Evolutionary conservation across 768 basidiomycete genomes (phyloP).

Genomic region (Kwoniella europaea): DNA sequence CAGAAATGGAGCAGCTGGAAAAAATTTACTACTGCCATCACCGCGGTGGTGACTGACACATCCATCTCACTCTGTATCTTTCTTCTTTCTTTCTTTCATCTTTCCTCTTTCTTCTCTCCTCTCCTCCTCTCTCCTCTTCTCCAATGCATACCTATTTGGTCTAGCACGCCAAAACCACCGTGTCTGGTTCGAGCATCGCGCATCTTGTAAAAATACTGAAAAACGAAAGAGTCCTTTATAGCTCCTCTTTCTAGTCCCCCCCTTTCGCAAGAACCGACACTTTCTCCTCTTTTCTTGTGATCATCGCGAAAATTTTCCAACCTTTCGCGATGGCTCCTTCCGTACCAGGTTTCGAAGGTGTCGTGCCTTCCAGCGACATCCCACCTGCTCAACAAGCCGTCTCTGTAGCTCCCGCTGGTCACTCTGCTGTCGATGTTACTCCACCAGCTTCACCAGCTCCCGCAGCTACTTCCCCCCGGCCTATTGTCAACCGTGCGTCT

Average conservation of each 20-base stretch:
- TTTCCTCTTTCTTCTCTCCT: constrained; percentile 25
- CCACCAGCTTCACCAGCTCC: constrained; percentile 37
- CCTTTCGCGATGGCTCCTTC: constrained; percentile 23
- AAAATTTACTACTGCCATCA: constrained; percentile 5
- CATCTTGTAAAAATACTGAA: constrained; percentile 16
- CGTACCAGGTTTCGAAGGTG: constrained; percentile 41
- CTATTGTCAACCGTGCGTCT: constrained; percentile 19
- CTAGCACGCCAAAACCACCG: constrained; percentile 14
- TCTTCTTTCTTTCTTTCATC: constrained; percentile 23
- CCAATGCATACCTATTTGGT: constrained; percentile 26
- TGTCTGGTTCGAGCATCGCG: constrained; percentile 19
- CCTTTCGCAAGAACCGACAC: constrained; percentile 9
- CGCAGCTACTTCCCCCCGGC: constrained; percentile 26
- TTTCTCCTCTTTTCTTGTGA: constrained; percentile 9
- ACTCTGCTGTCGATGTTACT: constrained; percentile 39
- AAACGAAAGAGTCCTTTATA: constrained; percentile 3
- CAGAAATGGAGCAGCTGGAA: neutral
- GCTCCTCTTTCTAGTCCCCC: constrained; percentile 6
- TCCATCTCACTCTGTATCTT: constrained; percentile 22
- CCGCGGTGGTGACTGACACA: neutral
- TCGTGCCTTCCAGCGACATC: constrained; percentile 43
- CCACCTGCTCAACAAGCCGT: constrained; percentile 32
- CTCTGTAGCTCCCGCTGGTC: constrained; percentile 36
- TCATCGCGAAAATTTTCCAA: neutral
- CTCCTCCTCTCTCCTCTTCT: constrained; percentile 24